Evolutionary conservation across 1,284 basidiomycete genomes (phyloP).

Genomic region (Cutaneotrichosporon spelunceum): DNA sequence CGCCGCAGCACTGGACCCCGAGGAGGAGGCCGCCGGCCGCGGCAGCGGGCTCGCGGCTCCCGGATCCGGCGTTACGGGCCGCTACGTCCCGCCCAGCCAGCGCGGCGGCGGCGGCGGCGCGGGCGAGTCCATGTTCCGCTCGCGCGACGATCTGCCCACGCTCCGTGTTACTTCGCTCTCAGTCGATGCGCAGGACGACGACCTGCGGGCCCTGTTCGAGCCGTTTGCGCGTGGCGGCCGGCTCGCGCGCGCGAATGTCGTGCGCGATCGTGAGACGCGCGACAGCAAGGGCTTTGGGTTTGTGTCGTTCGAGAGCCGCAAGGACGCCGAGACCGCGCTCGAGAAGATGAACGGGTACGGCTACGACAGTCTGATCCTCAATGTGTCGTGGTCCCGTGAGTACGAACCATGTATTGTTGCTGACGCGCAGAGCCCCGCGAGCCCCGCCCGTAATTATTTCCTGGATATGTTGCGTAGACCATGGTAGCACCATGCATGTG

Average conservation of each 20-base stretch:
- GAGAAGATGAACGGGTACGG: conserved; percentile 87
- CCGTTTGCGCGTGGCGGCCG: conserved; percentile 65
- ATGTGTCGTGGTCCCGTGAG: conserved; percentile 45
- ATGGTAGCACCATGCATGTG: conserved; percentile 11
- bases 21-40: conserved; percentile 27
- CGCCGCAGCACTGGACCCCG: conserved; percentile 58
- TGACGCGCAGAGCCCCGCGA: conserved; percentile 32
- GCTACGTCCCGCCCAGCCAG: conserved; percentile 79
- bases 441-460: conserved; percentile 27
- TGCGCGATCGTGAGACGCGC: conserved; percentile 91
- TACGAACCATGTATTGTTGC: conserved; percentile 5
- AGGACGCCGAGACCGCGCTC: conserved; percentile 80
- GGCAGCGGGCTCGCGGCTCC: conserved; percentile 22
- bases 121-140: conserved; percentile 73
- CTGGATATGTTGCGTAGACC: conserved; percentile 2
- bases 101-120: conserved; percentile 61
- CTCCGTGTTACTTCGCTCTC: conserved; percentile 96
- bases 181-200: conserved; percentile 91
- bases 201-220: conserved; percentile 83
- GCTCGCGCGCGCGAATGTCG: conserved; percentile 87
- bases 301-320: conserved; percentile 84
- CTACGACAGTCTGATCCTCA: conserved; percentile 50
- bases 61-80: conserved; percentile 55
- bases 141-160: conserved; percentile 88
- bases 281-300: conserved; percentile 72